Evolutionary conservation across 176 grass and related monocot species (phyloP).

Genomic region (Paspalum vaginatum): DNA sequence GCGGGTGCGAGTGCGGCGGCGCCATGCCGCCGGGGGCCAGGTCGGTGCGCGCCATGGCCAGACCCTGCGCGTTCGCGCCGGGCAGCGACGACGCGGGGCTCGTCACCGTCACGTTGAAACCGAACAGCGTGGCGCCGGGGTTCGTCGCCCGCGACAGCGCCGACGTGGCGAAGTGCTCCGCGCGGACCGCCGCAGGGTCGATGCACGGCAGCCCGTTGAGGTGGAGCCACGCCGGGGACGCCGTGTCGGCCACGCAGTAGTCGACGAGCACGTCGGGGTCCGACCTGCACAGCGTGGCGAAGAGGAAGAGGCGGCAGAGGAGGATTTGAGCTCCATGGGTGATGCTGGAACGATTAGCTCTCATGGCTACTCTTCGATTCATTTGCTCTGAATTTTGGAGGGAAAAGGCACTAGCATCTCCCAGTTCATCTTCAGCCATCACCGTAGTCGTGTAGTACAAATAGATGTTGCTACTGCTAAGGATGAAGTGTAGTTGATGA

Average conservation of each 20-base stretch:
- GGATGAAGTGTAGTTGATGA: neutral
- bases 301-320: neutral
- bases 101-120: constrained; percentile 58
- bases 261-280: constrained; percentile 68
- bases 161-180: constrained; percentile 61
- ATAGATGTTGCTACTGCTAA: neutral
- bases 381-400: constrained; percentile 12
- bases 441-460: neutral
- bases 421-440: neutral
- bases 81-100: constrained; percentile 47
- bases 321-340: neutral
- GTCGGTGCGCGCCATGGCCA: constrained; percentile 58
- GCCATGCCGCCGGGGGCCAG: constrained; percentile 52
- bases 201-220: constrained; percentile 64
- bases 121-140: constrained; percentile 36
- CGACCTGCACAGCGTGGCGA: constrained; percentile 10
- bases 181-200: constrained; percentile 41
- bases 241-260: constrained; percentile 51
- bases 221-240: constrained; percentile 17
- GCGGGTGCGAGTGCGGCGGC: constrained; percentile 67
- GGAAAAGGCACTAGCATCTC: neutral
- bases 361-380: constrained; percentile 15
- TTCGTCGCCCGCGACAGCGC: constrained; percentile 38
- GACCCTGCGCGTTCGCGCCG: constrained; percentile 60
- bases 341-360: neutral